These are phyloP conservation scores for Jimgerdemannia flammicorona DNA, from an alignment of 192 early-diverging fungal genomes.

Conservation along the genomic window DNA sequence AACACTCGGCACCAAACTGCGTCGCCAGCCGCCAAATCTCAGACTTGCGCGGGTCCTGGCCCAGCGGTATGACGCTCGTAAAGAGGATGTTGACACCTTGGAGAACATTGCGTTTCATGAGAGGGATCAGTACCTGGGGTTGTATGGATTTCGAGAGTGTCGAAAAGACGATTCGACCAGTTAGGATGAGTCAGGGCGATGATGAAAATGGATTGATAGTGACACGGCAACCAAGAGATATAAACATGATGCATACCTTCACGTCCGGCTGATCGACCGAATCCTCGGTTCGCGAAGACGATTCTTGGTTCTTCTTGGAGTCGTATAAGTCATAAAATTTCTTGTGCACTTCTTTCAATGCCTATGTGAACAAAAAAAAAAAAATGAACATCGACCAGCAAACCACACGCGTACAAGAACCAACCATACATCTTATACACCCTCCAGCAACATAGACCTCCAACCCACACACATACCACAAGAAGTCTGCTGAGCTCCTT, in stretches of 20 bases:
- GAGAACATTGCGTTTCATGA: conserved; percentile 61
- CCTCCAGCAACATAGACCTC: conserved; percentile 2
- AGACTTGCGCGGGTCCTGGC: conserved; percentile 52
- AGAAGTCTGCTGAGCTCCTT: conserved; percentile 50
- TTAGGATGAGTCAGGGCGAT: too few species aligned
- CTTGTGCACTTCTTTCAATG: conserved; percentile 65
- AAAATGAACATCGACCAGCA: background rate
- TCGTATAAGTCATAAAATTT: conserved; percentile 58
- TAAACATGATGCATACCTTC: conserved; percentile 19
- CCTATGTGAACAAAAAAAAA: conserved; percentile 15
- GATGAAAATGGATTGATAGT: too few species aligned
- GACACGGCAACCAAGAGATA: background rate
- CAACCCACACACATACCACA: conserved; percentile 16
- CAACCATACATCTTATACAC: background rate
- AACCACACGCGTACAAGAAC: background rate
- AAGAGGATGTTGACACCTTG: conserved; percentile 71
- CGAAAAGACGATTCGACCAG: background rate
- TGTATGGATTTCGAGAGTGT: background rate
- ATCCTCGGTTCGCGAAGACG: background rate
- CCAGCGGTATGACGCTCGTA: conserved; percentile 74
- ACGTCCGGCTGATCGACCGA: conserved; percentile 30
- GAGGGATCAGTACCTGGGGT: conserved; percentile 49
- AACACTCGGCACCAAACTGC: conserved; percentile 82
- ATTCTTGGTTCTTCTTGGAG: background rate
- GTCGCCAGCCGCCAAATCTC: conserved; percentile 81